phyloP scores from a whole-genome alignment of 441 rosid species.

The Adansonia gregorii region DNA sequence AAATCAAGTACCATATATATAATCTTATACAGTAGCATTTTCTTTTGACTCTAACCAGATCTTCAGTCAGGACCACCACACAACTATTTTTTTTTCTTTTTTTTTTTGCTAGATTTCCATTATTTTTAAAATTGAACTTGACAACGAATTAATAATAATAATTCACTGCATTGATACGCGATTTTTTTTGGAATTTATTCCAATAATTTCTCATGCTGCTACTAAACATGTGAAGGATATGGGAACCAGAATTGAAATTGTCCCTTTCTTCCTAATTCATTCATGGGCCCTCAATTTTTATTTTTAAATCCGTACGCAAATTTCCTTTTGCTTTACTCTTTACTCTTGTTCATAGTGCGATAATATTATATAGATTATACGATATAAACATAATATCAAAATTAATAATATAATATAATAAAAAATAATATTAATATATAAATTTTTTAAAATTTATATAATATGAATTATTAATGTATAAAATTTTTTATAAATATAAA shows the following conservation, averaged over 20 bases:
- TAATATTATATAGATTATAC: no score
- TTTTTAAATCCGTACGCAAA: neutral
- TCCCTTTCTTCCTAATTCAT: neutral
- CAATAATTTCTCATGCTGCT: neutral
- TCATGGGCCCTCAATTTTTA: no score
- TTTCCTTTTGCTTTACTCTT: slow-evolving; percentile 14
- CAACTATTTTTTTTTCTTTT: neutral
- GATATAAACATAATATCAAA: no score
- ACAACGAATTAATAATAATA: slow-evolving; percentile 13
- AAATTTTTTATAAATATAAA: no score
- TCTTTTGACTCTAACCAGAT: slow-evolving; percentile 15
- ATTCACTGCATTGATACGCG: slow-evolving; percentile 4
- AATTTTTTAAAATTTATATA: no score
- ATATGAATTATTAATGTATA: no score
- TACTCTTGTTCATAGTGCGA: neutral
- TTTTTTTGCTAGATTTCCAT: neutral
- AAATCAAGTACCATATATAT: neutral
- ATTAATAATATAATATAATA: no score
- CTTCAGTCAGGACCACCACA: neutral
- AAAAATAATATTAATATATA: no score
- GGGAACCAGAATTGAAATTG: slow-evolving; percentile 9
- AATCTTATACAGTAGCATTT: neutral
- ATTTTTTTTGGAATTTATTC: neutral
- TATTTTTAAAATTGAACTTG: neutral
- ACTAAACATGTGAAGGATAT: neutral